phyloP scores from a whole-genome alignment of 2,329 filamentous ascomycete species.

The Sporothrix luriei region DNA sequence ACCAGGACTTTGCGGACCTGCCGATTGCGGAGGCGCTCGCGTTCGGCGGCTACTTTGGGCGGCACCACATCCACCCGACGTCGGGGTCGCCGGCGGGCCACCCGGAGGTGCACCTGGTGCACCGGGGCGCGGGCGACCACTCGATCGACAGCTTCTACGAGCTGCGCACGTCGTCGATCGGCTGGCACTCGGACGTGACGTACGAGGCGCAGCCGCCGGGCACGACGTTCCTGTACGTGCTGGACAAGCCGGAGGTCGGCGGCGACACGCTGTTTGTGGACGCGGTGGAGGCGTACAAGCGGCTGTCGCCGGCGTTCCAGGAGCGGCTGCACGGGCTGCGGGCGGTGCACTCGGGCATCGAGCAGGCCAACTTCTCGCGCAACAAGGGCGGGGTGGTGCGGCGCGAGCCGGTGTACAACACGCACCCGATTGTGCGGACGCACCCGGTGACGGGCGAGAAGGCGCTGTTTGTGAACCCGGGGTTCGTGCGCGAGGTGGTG shows the following conservation, averaged over 20 bases:
- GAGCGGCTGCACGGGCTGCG: constrained; percentile 78
- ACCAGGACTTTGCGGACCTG: constrained; percentile 67
- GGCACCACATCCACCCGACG: constrained; percentile 73
- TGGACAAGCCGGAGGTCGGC: constrained; percentile 78
- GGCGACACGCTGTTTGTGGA: constrained; percentile 86
- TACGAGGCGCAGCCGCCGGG: constrained; percentile 47
- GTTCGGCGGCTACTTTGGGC: constrained; percentile 61
- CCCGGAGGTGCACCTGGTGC: constrained; percentile 71
- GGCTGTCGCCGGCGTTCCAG: constrained; percentile 71
- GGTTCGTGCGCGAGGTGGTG: constrained; percentile 78
- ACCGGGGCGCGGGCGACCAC: constrained; percentile 68
- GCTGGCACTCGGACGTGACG: constrained; percentile 42
- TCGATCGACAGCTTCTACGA: constrained; percentile 62
- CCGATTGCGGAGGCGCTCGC: constrained; percentile 66
- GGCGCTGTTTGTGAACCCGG: constrained; percentile 78
- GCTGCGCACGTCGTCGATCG: constrained; percentile 74
- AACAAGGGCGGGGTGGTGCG: constrained; percentile 69
- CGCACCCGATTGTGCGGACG: constrained; percentile 79
- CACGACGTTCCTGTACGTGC: constrained; percentile 83
- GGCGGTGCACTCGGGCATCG: constrained; percentile 78
- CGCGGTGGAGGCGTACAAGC: constrained; percentile 76
- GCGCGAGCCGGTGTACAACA: constrained; percentile 71
- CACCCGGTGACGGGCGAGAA: constrained; percentile 85
- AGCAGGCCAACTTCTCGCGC: constrained; percentile 72
- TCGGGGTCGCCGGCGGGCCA: constrained; percentile 69